These are phyloP conservation scores for Calonectria pseudoreteaudii DNA, from an alignment of 2,329 filamentous ascomycete genomes.

Conservation along the genomic window DNA sequence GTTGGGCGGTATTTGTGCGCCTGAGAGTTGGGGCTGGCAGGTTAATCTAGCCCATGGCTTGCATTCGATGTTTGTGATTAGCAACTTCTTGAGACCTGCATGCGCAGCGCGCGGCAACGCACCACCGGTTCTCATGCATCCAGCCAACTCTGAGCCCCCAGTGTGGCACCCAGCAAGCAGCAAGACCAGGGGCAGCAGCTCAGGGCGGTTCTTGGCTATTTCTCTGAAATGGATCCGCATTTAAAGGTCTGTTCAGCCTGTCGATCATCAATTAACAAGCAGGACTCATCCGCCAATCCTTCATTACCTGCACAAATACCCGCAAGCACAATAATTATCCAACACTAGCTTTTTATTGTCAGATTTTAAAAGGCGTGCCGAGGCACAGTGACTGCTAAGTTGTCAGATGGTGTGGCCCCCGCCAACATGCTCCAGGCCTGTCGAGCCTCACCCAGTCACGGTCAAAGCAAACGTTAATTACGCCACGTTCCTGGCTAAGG, in stretches of 20 bases:
- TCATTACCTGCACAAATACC: neutral
- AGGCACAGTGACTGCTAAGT: constrained; percentile 10
- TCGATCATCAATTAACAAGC: constrained; percentile 19
- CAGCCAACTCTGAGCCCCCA: neutral
- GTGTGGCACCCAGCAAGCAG: neutral
- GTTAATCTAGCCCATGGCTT: neutral
- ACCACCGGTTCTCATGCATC: neutral
- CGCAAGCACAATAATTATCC: neutral
- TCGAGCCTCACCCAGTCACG: constrained; percentile 17
- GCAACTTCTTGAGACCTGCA: neutral
- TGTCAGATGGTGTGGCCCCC: constrained; percentile 9
- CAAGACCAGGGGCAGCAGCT: neutral
- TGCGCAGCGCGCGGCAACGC: neutral
- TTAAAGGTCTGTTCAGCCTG: neutral
- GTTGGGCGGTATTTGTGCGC: neutral
- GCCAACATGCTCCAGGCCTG: neutral
- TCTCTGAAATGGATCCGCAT: neutral
- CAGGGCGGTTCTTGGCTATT: neutral
- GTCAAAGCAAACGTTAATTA: constrained; percentile 19
- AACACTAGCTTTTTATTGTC: neutral
- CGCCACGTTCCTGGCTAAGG: constrained; percentile 21
- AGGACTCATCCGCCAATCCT: neutral
- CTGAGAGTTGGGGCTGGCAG: neutral
- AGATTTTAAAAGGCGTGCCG: constrained; percentile 8
- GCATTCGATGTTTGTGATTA: neutral